A percentile compares a stretch with the other conserved stretches of the same genome.
phyloP scores from a whole-genome alignment of 371 early-diverging fungal species.

The Dichotomocladium elegans region DNA sequence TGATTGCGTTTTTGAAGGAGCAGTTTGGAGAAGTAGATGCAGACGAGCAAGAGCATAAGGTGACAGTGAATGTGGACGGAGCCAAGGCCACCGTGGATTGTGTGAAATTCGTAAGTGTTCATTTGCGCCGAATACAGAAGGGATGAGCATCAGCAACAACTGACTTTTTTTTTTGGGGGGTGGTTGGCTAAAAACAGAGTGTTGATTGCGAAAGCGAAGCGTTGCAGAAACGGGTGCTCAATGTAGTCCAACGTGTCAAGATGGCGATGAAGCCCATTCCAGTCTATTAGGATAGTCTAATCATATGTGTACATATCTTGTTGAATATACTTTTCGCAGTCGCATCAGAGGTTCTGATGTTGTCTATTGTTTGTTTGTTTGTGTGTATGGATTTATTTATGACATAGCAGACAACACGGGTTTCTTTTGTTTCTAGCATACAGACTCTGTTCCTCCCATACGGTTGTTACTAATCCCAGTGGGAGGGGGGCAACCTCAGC shows the following conservation, averaged over 20 bases:
- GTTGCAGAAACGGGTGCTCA: conserved; percentile 24
- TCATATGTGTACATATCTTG: background rate
- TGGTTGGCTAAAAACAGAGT: conserved; percentile 7
- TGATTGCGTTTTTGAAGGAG: conserved; percentile 34
- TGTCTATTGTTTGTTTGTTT: too few relatives aligned
- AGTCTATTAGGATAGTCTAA: background rate
- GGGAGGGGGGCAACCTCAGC: too few relatives aligned
- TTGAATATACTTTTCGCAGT: too few relatives aligned
- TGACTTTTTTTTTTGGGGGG: background rate
- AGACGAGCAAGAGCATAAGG: conserved; percentile 37
- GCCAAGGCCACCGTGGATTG: conserved; percentile 41
- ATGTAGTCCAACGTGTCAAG: conserved; percentile 27
- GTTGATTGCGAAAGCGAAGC: conserved; percentile 30
- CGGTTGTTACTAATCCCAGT: too few relatives aligned
- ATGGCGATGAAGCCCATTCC: conserved; percentile 32
- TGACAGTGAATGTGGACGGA: conserved; percentile 42
- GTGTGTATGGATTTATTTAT: too few relatives aligned
- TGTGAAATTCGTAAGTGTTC: conserved; percentile 35
- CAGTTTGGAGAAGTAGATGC: conserved; percentile 37
- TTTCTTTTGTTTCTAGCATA: too few relatives aligned
- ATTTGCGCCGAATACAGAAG: background rate
- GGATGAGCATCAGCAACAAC: too few relatives aligned
- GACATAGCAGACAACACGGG: too few relatives aligned
- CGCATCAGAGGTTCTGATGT: too few relatives aligned
- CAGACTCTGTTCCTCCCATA: too few relatives aligned